Percentiles rank a stretch among this genome's conserved stretches.
Evolutionary conservation across 257 asterid genomes (phyloP).

Genomic region (Cynanchum wilfordii): DNA sequence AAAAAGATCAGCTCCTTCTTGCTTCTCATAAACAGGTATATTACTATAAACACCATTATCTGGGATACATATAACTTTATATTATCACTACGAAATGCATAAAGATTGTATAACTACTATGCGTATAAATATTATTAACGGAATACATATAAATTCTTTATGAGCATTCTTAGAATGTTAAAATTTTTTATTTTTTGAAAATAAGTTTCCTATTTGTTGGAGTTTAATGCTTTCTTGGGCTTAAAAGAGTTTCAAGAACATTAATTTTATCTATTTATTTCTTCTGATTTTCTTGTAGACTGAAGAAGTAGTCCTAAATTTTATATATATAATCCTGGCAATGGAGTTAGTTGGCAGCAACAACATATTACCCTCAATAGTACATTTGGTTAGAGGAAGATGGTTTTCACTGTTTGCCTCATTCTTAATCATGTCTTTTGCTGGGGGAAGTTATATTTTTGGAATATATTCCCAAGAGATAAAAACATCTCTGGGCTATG

Average conservation of each 20-base stretch:
- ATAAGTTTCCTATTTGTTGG: too few relatives aligned
- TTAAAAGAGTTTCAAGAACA: not conserved
- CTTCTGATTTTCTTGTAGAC: not conserved
- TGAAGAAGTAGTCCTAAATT: not conserved
- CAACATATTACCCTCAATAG: constrained; percentile 18
- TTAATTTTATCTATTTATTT: not conserved
- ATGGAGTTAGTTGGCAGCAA: not conserved
- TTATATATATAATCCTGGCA: not conserved
- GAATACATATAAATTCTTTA: too few relatives aligned
- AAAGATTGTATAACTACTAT: too few relatives aligned
- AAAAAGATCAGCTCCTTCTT: too few relatives aligned
- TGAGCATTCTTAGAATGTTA: too few relatives aligned
- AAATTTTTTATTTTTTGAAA: too few relatives aligned
- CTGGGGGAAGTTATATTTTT: constrained; percentile 78
- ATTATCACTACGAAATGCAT: too few relatives aligned
- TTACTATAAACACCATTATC: too few relatives aligned
- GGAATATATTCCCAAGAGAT: constrained; percentile 78
- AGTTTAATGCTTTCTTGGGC: not conserved
- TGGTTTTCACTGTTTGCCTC: constrained; percentile 85
- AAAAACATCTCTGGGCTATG: constrained; percentile 57
- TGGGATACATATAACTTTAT: too few relatives aligned
- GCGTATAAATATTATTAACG: too few relatives aligned
- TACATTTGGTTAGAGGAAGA: constrained; percentile 51
- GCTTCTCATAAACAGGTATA: too few relatives aligned
- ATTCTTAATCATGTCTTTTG: constrained; percentile 72